A percentile compares a stretch with the other conserved stretches of the same genome.
Conservation (phyloP, 1,284 basidiomycete genomes). For the Ceratobasidium theobromae region DNA sequence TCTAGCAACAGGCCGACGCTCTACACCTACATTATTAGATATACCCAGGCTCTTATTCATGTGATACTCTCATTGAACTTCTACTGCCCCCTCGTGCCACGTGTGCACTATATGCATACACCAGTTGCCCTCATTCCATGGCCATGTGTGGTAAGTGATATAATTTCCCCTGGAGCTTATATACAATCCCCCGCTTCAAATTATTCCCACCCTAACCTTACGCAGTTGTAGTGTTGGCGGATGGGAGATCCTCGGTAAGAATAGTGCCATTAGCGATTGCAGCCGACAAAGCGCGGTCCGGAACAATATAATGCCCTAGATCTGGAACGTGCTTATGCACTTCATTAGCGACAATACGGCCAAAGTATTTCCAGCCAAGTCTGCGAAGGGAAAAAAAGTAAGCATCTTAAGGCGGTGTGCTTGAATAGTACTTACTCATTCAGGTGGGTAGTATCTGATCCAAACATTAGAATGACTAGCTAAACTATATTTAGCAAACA, state of each 20-base stretch:
- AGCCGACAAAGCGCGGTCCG: slow-evolving; percentile 5
- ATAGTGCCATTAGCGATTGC: slow-evolving; percentile 25
- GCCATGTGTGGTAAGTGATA: no score
- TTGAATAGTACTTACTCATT: background rate
- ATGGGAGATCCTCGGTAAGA: background rate
- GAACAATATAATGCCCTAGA: slow-evolving; percentile 19
- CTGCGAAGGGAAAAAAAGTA: background rate
- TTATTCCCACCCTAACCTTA: no score
- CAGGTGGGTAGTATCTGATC: slow-evolving; percentile 22
- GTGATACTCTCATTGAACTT: no score
- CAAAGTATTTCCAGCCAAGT: slow-evolving; percentile 27
- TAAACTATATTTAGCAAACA: background rate
- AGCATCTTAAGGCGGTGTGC: background rate
- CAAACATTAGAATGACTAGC: background rate
- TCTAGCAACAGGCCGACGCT: no score
- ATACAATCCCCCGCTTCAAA: no score
- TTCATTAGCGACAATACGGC: slow-evolving; percentile 24
- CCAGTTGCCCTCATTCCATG: no score
- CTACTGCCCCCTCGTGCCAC: no score
- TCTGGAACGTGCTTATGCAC: slow-evolving; percentile 8
- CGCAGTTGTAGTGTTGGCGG: no score
- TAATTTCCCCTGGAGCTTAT: no score
- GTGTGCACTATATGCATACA: no score
- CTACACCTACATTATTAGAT: no score
- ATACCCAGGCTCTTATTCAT: no score